phyloP scores from a whole-genome alignment of 371 early-diverging fungal genomes.

The Enterospora canceri region DNA sequence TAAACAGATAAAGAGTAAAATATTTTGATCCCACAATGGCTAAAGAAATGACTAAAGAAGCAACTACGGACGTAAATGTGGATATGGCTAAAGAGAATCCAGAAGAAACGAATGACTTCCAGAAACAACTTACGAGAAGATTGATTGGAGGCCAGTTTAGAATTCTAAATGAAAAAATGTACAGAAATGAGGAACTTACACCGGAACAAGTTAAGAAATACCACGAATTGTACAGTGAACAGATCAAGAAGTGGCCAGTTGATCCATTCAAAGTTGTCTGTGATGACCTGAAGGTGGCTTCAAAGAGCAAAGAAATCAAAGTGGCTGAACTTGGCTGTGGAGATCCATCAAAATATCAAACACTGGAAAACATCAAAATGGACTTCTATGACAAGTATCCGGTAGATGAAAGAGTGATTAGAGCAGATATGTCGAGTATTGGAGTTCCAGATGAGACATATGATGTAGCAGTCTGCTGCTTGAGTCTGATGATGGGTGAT shows the following conservation, averaged over 20 bases:
- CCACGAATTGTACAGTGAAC: constrained; percentile 80
- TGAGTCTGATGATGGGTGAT: constrained; percentile 90
- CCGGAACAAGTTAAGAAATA: constrained; percentile 60
- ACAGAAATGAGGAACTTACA: constrained; percentile 44
- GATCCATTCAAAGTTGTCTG: constrained; percentile 82
- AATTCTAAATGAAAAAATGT: constrained; percentile 55
- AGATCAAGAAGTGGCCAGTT: constrained; percentile 80
- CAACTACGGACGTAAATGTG: neutral
- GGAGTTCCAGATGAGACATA: constrained; percentile 64
- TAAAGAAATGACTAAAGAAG: neutral
- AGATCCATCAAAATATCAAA: constrained; percentile 61
- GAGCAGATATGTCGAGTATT: constrained; percentile 72
- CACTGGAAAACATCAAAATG: constrained; percentile 60
- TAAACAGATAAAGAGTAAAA: neutral
- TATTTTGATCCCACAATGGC: neutral
- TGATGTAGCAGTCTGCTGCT: constrained; percentile 78
- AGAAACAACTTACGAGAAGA: constrained; percentile 41
- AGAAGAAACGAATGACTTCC: neutral
- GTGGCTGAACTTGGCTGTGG: constrained; percentile 93
- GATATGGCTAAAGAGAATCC: neutral
- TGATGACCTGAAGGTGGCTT: constrained; percentile 58
- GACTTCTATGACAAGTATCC: constrained; percentile 82
- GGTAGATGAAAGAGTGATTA: constrained; percentile 67
- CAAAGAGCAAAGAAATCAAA: constrained; percentile 17
- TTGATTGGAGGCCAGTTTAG: constrained; percentile 55